A percentile compares a stretch with the other conserved stretches of the same genome.
Conservation (phyloP, 2,329 filamentous ascomycete species). For the Pseudohalonectria lignicola region DNA sequence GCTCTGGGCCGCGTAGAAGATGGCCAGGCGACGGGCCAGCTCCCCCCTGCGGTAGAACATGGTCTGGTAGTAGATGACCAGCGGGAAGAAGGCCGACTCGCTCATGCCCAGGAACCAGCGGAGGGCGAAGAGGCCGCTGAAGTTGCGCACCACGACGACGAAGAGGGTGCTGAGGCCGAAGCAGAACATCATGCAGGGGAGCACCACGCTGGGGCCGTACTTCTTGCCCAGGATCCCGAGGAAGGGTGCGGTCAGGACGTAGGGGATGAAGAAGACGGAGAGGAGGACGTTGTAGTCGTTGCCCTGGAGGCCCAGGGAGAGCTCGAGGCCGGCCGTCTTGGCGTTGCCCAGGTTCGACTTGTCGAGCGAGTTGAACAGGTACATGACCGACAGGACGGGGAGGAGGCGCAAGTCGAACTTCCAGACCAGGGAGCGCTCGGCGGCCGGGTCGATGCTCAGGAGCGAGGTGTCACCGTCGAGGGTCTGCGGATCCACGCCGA, state of each 20-base stretch:
- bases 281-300: conserved; percentile 63
- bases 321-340: conserved; percentile 3
- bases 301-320: conserved; percentile 17
- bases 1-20: conserved; percentile 35
- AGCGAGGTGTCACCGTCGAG: neutral
- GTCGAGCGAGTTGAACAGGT: conserved; percentile 37
- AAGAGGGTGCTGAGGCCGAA: conserved; percentile 55
- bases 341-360: conserved; percentile 14
- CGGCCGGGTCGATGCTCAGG: conserved; percentile 21
- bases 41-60: conserved; percentile 63
- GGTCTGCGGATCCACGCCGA: neutral
- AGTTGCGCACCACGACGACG: conserved; percentile 26
- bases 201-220: conserved; percentile 52
- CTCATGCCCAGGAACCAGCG: conserved; percentile 59
- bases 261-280: conserved; percentile 66
- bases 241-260: conserved; percentile 56
- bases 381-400: conserved; percentile 44
- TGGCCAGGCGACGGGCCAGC: conserved; percentile 55
- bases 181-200: conserved; percentile 64
- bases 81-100: conserved; percentile 11
- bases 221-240: conserved; percentile 56
- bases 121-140: conserved; percentile 24
- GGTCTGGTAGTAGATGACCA: conserved; percentile 36
- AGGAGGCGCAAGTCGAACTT: conserved; percentile 44
- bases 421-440: conserved; percentile 38